Percentiles rank a stretch among this genome's conserved stretches.
Conservation (phyloP, 2,329 filamentous ascomycete species). For the Hypoxylon sp. region DNA sequence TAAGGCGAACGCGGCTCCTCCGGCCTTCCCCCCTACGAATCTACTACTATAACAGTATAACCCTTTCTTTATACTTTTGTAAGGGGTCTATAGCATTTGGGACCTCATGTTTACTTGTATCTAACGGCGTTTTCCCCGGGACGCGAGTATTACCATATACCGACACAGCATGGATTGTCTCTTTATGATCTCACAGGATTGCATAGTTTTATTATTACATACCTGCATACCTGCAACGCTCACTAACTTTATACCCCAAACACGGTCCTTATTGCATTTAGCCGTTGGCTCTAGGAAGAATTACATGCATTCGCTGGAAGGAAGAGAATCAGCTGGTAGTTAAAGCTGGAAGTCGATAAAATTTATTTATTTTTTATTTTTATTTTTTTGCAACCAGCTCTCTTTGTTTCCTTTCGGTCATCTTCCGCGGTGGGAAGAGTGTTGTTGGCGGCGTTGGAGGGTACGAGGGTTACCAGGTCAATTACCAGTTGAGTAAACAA, state of each 20-base stretch:
- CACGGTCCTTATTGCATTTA: slow-evolving; percentile 40
- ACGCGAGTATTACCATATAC: slow-evolving; percentile 3
- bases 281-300: slow-evolving; percentile 20
- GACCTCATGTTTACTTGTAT: slow-evolving; percentile 14
- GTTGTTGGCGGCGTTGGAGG: slow-evolving; percentile 14
- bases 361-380: no score
- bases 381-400: background rate
- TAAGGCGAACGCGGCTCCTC: background rate
- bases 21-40: background rate
- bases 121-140: slow-evolving; percentile 7
- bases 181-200: background rate
- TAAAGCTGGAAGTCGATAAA: slow-evolving; percentile 4
- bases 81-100: background rate
- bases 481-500: background rate
- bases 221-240: slow-evolving; percentile 22
- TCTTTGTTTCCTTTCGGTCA: background rate
- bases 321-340: background rate
- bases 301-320: slow-evolving; percentile 25
- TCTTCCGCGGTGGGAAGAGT: background rate
- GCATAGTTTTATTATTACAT: slow-evolving; percentile 5
- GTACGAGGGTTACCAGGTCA: background rate
- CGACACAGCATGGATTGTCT: slow-evolving; percentile 7
- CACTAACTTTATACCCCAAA: slow-evolving; percentile 34
- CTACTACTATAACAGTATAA: slow-evolving; percentile 2
- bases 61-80: slow-evolving; percentile 1